A percentile compares a stretch with the other conserved stretches of the same genome.
These are phyloP conservation scores for Kazachstania kunashirensis DNA, from an alignment of 805 yeast genomes.

Conservation along the genomic window DNA sequence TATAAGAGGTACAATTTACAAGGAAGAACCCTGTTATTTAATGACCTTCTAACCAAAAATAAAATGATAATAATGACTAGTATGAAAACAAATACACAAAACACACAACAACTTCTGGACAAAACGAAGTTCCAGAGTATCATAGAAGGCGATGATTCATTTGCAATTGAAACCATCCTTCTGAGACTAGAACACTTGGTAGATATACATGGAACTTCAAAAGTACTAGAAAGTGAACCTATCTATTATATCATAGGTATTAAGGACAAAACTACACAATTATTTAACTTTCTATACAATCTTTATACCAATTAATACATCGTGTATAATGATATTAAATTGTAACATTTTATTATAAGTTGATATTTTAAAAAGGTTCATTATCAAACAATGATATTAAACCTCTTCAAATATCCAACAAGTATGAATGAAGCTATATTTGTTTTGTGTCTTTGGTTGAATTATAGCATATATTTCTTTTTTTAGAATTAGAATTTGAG, in stretches of 20 bases:
- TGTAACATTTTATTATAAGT: too few relatives aligned
- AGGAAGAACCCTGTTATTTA: constrained; percentile 14
- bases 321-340: too few relatives aligned
- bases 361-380: too few relatives aligned
- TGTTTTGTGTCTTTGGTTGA: too few relatives aligned
- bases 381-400: too few relatives aligned
- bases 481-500: too few relatives aligned
- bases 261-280: constrained; percentile 15
- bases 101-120: not conserved
- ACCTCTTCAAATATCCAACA: too few relatives aligned
- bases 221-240: constrained; percentile 8
- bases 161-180: constrained; percentile 17
- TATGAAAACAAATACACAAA: not conserved
- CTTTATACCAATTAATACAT: too few relatives aligned
- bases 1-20: constrained; percentile 18
- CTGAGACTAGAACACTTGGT: constrained; percentile 17
- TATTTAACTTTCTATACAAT: not conserved
- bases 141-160: constrained; percentile 9
- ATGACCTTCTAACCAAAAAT: constrained; percentile 6
- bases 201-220: constrained; percentile 1
- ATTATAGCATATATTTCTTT: too few relatives aligned
- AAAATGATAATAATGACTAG: not conserved
- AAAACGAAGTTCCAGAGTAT: constrained; percentile 4
- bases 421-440: too few relatives aligned
- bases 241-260: constrained; percentile 22